phyloP scores from a whole-genome alignment of 331 rosid genomes.

The Cydonia oblonga region DNA sequence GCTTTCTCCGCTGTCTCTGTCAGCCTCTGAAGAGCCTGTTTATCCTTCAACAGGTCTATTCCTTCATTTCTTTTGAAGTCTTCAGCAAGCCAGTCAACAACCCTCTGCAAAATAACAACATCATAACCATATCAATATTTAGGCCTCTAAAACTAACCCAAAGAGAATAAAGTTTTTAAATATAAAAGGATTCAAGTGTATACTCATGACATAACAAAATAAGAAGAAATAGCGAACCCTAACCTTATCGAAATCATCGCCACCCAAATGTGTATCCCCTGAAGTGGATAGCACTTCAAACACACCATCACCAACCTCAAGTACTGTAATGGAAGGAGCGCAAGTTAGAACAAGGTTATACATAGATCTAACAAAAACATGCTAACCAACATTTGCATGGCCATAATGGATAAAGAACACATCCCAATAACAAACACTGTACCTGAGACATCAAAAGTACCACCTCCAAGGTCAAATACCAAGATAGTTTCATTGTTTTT shows the following conservation, averaged over 20 bases:
- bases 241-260: constrained; percentile 32
- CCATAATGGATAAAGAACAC: neutral
- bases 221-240: neutral
- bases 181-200: neutral
- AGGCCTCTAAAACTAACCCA: neutral
- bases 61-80: constrained; percentile 26
- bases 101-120: constrained; percentile 12
- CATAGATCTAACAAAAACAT: neutral
- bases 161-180: neutral
- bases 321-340: neutral
- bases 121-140: neutral
- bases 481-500: constrained; percentile 29
- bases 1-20: constrained; percentile 35
- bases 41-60: constrained; percentile 28
- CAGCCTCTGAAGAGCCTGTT: constrained; percentile 33
- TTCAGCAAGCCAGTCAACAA: constrained; percentile 29
- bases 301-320: constrained; percentile 34
- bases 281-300: constrained; percentile 32
- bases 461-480: constrained; percentile 8
- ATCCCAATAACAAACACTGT: neutral
- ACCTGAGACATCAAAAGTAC: constrained; percentile 31
- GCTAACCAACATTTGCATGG: neutral
- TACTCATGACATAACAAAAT: neutral
- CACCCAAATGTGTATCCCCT: constrained; percentile 26
- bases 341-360: neutral